phyloP scores from a whole-genome alignment of 1,284 basidiomycete species.

The Ustanciosporium gigantosporum region DNA sequence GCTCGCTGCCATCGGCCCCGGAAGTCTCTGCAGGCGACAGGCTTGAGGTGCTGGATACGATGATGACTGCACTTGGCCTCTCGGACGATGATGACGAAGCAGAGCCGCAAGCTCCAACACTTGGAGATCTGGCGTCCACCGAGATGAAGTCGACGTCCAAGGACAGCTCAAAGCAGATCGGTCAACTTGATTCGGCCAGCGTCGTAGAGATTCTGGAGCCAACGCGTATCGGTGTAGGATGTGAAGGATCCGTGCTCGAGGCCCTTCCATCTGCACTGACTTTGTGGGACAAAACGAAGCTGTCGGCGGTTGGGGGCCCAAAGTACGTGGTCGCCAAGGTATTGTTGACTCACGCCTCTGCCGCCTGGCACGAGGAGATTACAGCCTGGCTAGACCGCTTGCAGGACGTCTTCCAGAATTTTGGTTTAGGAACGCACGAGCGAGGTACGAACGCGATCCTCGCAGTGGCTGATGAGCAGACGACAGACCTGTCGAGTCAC shows the following conservation, averaged over 20 bases:
- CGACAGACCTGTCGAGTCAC: conserved; percentile 21
- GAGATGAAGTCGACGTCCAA: too few relatives aligned
- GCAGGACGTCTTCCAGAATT: conserved; percentile 18
- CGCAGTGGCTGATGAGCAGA: conserved; percentile 19
- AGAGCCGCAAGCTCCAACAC: too few relatives aligned
- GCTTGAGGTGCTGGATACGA: conserved; percentile 24
- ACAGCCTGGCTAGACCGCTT: conserved; percentile 39
- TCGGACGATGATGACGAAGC: too few relatives aligned
- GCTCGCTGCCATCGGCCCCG: neutral
- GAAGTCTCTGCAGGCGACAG: conserved; percentile 7
- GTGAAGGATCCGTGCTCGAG: conserved; percentile 41
- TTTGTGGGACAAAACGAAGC: conserved; percentile 54
- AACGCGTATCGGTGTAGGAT: conserved; percentile 37
- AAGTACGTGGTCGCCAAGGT: conserved; percentile 44
- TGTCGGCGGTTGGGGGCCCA: conserved; percentile 41
- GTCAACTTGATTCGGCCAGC: neutral
- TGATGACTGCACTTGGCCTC: too few relatives aligned
- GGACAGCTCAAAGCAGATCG: too few relatives aligned
- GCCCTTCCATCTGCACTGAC: conserved; percentile 39
- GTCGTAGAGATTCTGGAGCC: conserved; percentile 34
- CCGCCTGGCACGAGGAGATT: conserved; percentile 35
- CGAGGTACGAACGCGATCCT: conserved; percentile 15
- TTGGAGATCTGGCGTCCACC: too few relatives aligned
- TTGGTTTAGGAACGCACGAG: conserved; percentile 39
- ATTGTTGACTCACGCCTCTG: conserved; percentile 28